These are phyloP conservation scores for Solanum chacoense DNA, from an alignment of 305 asterid species.

Conservation along the genomic window DNA sequence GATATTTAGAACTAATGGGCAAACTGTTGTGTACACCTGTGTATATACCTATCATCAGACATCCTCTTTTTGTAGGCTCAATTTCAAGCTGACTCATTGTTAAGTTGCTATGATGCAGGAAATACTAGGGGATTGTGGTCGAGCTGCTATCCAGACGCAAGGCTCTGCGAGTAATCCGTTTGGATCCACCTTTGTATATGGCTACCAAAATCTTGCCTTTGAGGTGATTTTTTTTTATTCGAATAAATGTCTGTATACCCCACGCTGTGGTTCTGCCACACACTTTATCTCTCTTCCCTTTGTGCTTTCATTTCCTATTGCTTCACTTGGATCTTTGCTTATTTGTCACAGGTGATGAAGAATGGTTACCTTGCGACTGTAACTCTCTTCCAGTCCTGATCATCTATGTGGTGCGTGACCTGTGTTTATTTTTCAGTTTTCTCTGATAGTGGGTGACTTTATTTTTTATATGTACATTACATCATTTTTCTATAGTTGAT, in stretches of 20 bases:
- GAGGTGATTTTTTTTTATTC: conserved; percentile 41
- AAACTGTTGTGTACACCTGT: background rate
- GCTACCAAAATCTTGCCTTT: conserved; percentile 78
- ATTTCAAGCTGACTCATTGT: background rate
- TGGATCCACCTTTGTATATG: conserved; percentile 89
- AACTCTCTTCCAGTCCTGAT: conserved; percentile 65
- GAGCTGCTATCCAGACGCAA: conserved; percentile 87
- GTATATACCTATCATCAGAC: background rate
- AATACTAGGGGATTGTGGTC: conserved; percentile 75
- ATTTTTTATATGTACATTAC: background rate
- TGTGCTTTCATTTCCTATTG: background rate
- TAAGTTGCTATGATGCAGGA: conserved; percentile 37
- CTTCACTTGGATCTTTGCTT: background rate
- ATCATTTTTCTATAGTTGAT: background rate
- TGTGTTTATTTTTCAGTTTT: background rate
- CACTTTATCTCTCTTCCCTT: background rate
- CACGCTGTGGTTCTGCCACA: background rate
- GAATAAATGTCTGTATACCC: background rate
- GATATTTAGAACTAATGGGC: background rate
- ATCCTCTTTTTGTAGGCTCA: background rate
- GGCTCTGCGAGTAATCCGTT: conserved; percentile 86
- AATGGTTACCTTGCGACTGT: conserved; percentile 73
- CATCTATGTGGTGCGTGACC: conserved; percentile 1
- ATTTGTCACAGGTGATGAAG: conserved; percentile 59
- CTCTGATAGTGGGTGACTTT: background rate